Evolutionary conservation across 2,329 filamentous ascomycete genomes (phyloP), one percentile per base, ranked within the genome.

Genomic region (Mollisia scopiformis): DNA sequence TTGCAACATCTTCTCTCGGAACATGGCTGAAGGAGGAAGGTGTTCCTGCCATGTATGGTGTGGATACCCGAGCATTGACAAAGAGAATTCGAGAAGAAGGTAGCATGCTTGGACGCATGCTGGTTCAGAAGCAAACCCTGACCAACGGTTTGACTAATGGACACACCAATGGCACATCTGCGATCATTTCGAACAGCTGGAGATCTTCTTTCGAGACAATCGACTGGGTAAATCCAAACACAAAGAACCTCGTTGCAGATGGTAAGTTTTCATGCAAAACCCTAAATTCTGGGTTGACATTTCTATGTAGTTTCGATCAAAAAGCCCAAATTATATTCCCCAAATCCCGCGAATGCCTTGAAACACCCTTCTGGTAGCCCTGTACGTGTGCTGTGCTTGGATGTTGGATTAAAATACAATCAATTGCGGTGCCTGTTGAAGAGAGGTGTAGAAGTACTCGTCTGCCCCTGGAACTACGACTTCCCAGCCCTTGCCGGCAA

Each of bases 401-500:
- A 99, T 79, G 94, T 99, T 69, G 95, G 95, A 75, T 88, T 98
- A 82, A 99, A 99, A 80, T 97, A 92, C 80, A 99, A 98, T 80
- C 95, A 99, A 80, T 84, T 99, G 70, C 87, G 95, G 69, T 99
- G 95, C 80, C 88, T 99, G 71, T 83, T 99, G 62, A 89, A 88
- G 71, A 88, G 95, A 69, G 95, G 95, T 58, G 90, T 98, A 58
- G 95, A 99, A 75, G 93, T 98, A 53, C 80, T 97, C 66, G 92
- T 97, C 59, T 93, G 95, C 66, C 95, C 95, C 10, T 99, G 94
- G 93, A 88, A 99, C 79, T 93, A 97, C 73, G 90, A 98, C 76
- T 93, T 98, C 75, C 87, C 89, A 57, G 79, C 82, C 58, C 84
- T 92, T 58, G 88, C 88, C 57, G 89, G 88, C 61, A 90, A 91